Conservation (phyloP, 306 rosid species). For the Lathyrus oleraceus region DNA sequence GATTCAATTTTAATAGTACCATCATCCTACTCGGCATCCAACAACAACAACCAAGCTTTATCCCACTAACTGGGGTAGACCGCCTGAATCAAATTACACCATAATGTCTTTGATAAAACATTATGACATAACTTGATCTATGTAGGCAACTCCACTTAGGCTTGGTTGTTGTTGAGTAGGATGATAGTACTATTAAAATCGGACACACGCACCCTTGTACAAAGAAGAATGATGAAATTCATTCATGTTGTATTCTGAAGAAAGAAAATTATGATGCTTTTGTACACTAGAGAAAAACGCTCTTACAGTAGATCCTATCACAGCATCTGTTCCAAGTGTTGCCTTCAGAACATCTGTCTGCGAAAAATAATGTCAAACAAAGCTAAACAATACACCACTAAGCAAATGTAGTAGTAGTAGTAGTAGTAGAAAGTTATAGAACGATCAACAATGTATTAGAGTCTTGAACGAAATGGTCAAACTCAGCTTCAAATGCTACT, state of each 20-base stretch:
- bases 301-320: slow-evolving; percentile 83
- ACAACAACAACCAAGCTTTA: too few species aligned
- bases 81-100: too few species aligned
- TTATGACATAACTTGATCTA: too few species aligned
- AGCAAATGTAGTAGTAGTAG: slow-evolving; percentile 5
- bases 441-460: not conserved
- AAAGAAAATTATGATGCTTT: not conserved
- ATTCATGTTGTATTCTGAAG: slow-evolving; percentile 6
- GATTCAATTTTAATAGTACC: not conserved
- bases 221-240: slow-evolving; percentile 27
- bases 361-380: slow-evolving; percentile 41
- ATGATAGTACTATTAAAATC: slow-evolving; percentile 18
- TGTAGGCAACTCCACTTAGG: too few species aligned
- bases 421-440: slow-evolving; percentile 20
- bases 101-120: too few species aligned
- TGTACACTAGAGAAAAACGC: slow-evolving; percentile 18
- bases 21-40: too few species aligned
- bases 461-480: not conserved
- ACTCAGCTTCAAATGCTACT: not conserved
- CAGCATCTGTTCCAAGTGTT: slow-evolving; percentile 91
- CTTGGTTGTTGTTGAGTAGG: not conserved
- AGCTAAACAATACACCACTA: slow-evolving; percentile 16
- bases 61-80: too few species aligned
- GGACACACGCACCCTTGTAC: not conserved
- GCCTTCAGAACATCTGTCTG: slow-evolving; percentile 91